Percentiles rank a stretch among this genome's conserved stretches.
Conservation (phyloP, 495 filamentous ascomycete genomes). For the Neurospora hispaniola region DNA sequence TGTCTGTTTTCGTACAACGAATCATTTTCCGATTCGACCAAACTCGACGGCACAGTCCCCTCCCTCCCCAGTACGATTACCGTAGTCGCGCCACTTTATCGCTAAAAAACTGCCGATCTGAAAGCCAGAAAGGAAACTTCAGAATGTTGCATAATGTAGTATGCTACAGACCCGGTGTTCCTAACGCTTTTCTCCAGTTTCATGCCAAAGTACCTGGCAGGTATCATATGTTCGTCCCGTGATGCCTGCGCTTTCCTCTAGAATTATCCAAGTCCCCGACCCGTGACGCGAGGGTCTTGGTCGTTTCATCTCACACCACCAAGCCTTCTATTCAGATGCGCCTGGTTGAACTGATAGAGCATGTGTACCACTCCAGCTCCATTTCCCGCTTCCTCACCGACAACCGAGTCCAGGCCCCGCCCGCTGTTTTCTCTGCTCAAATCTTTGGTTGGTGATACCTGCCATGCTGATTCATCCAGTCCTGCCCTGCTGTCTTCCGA, state of each 20-base stretch:
- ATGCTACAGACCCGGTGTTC: neutral
- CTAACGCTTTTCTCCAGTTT: neutral
- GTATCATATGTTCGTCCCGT: neutral
- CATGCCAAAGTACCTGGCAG: neutral
- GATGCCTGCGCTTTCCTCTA: neutral
- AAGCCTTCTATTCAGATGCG: constrained; percentile 50
- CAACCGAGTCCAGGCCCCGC: constrained; percentile 12
- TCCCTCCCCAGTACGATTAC: neutral
- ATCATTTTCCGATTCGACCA: neutral
- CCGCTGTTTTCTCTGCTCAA: constrained; percentile 33
- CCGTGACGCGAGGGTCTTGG: neutral
- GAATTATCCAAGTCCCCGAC: neutral
- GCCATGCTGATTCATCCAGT: constrained; percentile 44
- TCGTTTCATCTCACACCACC: constrained; percentile 28
- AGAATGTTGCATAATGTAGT: neutral
- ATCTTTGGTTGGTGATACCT: constrained; percentile 32
- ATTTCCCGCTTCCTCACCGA: constrained; percentile 2
- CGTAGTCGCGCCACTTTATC: neutral
- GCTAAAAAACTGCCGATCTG: neutral
- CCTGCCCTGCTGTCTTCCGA: constrained; percentile 39
- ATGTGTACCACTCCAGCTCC: constrained; percentile 65
- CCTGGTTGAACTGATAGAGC: constrained; percentile 85
- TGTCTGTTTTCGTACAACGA: no score
- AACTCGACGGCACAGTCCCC: neutral
- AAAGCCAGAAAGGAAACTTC: neutral